Base-by-base conservation (phyloP, 2,329 filamentous ascomycete species). In the Pseudogymnoascus sp. region DNA sequence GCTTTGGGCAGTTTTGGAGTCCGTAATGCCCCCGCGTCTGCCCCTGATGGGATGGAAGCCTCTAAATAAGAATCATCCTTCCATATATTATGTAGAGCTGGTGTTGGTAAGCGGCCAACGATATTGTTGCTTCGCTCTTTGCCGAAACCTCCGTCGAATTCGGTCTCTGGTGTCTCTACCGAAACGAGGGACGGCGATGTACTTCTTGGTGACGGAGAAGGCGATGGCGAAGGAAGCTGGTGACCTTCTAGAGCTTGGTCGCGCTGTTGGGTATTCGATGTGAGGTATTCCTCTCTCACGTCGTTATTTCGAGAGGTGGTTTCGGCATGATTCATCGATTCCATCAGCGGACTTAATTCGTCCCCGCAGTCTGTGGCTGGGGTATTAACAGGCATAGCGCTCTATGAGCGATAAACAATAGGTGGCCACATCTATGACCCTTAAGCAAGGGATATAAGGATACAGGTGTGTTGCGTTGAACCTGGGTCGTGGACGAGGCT, bases 161-260 rank as follows among this genome's bases (percentile, higher is more conserved):
- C 50, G n/a, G 50, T 56, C 50, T 56, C 50, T 15, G 29, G 29
- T 15, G 50, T 56, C 29, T n/a, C 50, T 9, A n/a, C 2, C 3
- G 62, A 62, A 13, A 66, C 59, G 13, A 68, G 29, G 23, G 67
- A 66, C n/a, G 68, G 68, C 19, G 68, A 69, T 11, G 50, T 60
- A 35, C 68, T 68, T 64, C 67, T 64, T 23, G 68, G 67, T 17
- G 70, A 71, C 15, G 67, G 68, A 7, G 69, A 66, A 4, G 68
- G 68, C 2, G 69, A 72, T 59, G 70, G 70, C 33, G 68, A 69
- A 46, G 67, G 69, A 19, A 72, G 66, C 13, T 72, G 70, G 17
- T 9, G 50, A 11, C 63, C 31, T 26, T 68, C 67, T 62, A 66
- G 62, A 17, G 67, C 64, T 56, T 35, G 29, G 11, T 35, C 50